phyloP scores from a whole-genome alignment of 441 rosid genomes.

The Arabidopsis lyrata region DNA sequence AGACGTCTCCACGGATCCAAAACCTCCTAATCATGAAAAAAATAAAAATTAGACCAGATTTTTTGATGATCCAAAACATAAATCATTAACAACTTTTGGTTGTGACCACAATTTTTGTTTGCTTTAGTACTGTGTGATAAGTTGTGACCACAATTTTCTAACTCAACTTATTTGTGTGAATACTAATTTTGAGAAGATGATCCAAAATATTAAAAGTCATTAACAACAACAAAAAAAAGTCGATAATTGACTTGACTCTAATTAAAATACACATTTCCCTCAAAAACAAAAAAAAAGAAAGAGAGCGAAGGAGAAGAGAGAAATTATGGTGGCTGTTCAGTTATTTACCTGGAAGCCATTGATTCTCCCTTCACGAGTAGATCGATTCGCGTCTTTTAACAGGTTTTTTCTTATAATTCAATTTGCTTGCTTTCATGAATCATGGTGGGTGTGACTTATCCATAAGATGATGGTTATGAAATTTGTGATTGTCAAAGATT shows the following conservation, averaged over 20 bases:
- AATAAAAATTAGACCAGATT: too few species aligned
- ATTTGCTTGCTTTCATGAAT: not conserved
- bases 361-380: constrained; percentile 44
- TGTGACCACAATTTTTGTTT: too few species aligned
- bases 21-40: too few species aligned
- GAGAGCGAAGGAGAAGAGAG: constrained; percentile 12
- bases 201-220: not conserved
- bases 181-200: not conserved
- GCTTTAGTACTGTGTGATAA: too few species aligned
- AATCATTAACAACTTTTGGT: too few species aligned
- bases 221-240: not conserved
- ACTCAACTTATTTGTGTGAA: not conserved
- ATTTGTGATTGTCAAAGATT: not conserved
- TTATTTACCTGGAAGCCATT: constrained; percentile 56
- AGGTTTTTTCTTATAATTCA: constrained; percentile 44
- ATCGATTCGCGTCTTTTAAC: constrained; percentile 41
- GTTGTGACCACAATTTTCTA: too few species aligned
- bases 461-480: not conserved
- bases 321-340: constrained; percentile 51
- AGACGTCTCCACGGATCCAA: too few species aligned
- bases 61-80: too few species aligned
- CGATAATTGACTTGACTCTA: too few species aligned
- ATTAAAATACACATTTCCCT: constrained; percentile 8
- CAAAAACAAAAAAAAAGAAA: not conserved
- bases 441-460: not conserved